A percentile compares a stretch with the other conserved stretches of the same genome.
These are phyloP conservation scores for Mycosphaerelloides madeirae DNA, from an alignment of 2,329 filamentous ascomycete genomes.

Conservation along the genomic window DNA sequence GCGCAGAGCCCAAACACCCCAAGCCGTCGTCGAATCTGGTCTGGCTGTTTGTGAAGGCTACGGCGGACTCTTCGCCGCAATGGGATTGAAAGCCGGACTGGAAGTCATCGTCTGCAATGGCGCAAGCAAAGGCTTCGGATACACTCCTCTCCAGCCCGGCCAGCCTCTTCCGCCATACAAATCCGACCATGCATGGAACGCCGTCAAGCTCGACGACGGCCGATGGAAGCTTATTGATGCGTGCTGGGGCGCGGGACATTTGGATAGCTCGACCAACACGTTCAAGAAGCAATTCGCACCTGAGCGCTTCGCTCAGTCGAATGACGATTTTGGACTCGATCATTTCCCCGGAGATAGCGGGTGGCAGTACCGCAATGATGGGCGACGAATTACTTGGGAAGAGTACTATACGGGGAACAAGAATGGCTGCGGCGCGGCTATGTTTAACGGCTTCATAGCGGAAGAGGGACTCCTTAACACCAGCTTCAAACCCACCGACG, in stretches of 20 bases:
- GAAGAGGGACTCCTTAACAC: conserved; percentile 50
- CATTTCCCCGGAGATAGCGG: conserved; percentile 70
- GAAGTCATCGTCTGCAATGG: conserved; percentile 70
- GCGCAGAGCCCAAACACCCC: conserved; percentile 62
- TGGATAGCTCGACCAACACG: conserved; percentile 32
- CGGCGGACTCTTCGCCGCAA: conserved; percentile 71
- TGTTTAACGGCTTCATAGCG: conserved; percentile 45
- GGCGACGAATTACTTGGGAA: conserved; percentile 66
- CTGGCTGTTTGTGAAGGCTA: conserved; percentile 90
- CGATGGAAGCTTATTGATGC: conserved; percentile 88
- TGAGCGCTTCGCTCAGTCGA: conserved; percentile 56
- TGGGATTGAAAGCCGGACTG: conserved; percentile 74
- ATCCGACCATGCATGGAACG: conserved; percentile 83
- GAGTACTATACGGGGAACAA: conserved; percentile 68
- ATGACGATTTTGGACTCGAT: conserved; percentile 73
- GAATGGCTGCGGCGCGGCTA: conserved; percentile 38
- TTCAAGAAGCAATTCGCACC: conserved; percentile 69
- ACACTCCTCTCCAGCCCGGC: conserved; percentile 58
- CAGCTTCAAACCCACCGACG: conserved; percentile 58
- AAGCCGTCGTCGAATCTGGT: conserved; percentile 69
- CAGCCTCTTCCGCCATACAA: conserved; percentile 59
- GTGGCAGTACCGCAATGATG: conserved; percentile 72
- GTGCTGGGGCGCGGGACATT: conserved; percentile 59
- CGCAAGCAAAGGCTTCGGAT: conserved; percentile 82
- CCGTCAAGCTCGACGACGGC: conserved; percentile 74